Percentiles rank a stretch among this genome's conserved stretches.
Conservation (phyloP, 2,329 filamentous ascomycete genomes). For the Verticillium nonalfalfae region DNA sequence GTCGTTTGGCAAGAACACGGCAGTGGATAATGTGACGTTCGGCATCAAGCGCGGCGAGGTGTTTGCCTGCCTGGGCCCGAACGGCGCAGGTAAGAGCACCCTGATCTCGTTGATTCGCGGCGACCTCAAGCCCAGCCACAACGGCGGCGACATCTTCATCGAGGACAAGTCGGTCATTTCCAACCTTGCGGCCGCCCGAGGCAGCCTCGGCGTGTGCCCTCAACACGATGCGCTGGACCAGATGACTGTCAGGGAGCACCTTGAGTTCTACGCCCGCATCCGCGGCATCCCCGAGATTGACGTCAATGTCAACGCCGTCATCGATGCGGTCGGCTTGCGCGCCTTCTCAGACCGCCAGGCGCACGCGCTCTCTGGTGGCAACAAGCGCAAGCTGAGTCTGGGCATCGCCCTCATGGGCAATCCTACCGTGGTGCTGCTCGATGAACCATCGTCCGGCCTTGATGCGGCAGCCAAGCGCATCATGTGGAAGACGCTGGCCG, state of each 20-base stretch:
- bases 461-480: conserved; percentile 86
- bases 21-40: conserved; percentile 86
- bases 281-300: conserved; percentile 70
- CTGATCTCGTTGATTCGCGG: conserved; percentile 85
- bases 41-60: conserved; percentile 74
- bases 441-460: conserved; percentile 84
- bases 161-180: conserved; percentile 70
- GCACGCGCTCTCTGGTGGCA: conserved; percentile 75
- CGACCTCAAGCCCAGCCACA: conserved; percentile 67
- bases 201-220: conserved; percentile 83
- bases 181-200: conserved; percentile 64
- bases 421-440: conserved; percentile 77
- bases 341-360: conserved; percentile 71
- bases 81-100: conserved; percentile 86
- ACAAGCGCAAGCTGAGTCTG: conserved; percentile 86
- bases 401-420: conserved; percentile 93
- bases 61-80: conserved; percentile 83
- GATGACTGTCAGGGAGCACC: conserved; percentile 84
- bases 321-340: conserved; percentile 73
- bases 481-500: conserved; percentile 83
- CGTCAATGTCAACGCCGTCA: conserved; percentile 70
- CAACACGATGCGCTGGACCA: conserved; percentile 83
- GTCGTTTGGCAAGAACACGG: conserved; percentile 66
- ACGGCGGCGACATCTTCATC: conserved; percentile 74
- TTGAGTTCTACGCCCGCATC: conserved; percentile 80